These are phyloP conservation scores for Candida pini DNA, from an alignment of 805 yeast genomes.

Conservation along the genomic window DNA sequence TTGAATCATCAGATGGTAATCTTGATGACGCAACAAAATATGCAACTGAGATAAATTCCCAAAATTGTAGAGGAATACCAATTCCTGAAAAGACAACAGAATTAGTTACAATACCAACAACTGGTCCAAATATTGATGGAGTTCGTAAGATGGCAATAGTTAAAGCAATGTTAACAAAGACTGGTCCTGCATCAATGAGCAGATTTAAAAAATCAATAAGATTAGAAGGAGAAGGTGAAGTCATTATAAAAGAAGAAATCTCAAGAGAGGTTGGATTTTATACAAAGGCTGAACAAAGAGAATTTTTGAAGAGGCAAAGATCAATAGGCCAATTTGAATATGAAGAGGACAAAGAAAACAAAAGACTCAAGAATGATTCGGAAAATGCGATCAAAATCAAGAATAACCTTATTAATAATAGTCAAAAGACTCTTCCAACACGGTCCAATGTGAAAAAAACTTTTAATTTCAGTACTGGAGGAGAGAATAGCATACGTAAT, in stretches of 20 bases:
- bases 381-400: conserved; percentile 5
- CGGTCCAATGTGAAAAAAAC: conserved; percentile 1
- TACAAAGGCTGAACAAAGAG: conserved; percentile 21
- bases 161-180: conserved; percentile 27
- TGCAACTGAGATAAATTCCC: conserved; percentile 63
- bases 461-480: neutral
- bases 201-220: conserved; percentile 1
- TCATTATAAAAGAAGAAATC: neutral
- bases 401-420: neutral
- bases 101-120: conserved; percentile 52
- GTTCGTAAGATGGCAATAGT: conserved; percentile 32
- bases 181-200: conserved; percentile 3
- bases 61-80: conserved; percentile 57
- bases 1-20: conserved; percentile 57
- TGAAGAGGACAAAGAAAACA: conserved; percentile 23
- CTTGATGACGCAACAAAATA: conserved; percentile 60
- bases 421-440: too few species aligned
- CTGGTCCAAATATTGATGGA: conserved; percentile 28
- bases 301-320: conserved; percentile 15
- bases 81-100: conserved; percentile 54
- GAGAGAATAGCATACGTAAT: neutral
- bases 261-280: conserved; percentile 24
- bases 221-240: neutral
- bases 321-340: conserved; percentile 7
- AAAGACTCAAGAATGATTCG: conserved; percentile 9